These are phyloP conservation scores for Phytopythium litorale DNA, from an alignment of 352 stramenopile genomes.

Conservation along the genomic window DNA sequence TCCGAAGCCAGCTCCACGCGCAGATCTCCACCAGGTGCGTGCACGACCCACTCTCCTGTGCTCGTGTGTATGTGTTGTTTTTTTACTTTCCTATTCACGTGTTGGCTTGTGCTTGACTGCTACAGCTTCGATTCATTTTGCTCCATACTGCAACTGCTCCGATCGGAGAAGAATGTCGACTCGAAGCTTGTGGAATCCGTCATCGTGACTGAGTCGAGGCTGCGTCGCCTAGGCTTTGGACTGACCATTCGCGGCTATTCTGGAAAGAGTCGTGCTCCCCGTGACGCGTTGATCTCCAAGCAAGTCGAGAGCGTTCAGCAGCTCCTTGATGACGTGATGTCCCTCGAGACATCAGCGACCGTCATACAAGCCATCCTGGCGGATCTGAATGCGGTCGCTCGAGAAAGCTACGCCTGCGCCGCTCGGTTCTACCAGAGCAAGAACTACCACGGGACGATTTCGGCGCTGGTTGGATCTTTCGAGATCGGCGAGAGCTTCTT, in stretches of 20 bases:
- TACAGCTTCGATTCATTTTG: constrained; percentile 29
- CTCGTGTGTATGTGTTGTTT: not conserved
- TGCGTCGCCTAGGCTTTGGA: constrained; percentile 39
- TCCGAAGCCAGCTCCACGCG: constrained; percentile 19
- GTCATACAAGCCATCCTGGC: constrained; percentile 36
- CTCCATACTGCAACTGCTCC: constrained; percentile 18
- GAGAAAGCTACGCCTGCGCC: constrained; percentile 59
- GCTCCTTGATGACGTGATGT: constrained; percentile 39
- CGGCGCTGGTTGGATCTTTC: constrained; percentile 39
- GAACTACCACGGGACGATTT: constrained; percentile 34
- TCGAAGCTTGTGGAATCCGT: constrained; percentile 20
- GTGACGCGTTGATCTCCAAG: constrained; percentile 13
- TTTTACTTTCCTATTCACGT: no score
- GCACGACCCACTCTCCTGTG: no score
- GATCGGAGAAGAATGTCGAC: constrained; percentile 11
- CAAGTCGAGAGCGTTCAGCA: constrained; percentile 26
- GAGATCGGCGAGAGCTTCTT: constrained; percentile 50
- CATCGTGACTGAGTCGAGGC: constrained; percentile 34
- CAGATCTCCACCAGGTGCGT: constrained; percentile 38
- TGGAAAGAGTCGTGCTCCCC: not conserved
- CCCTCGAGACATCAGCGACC: constrained; percentile 8
- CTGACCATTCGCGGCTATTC: constrained; percentile 18
- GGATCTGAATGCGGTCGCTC: constrained; percentile 57
- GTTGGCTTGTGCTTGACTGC: constrained; percentile 8
- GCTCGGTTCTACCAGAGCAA: constrained; percentile 45